Evolutionary conservation across 371 early-diverging fungal genomes (phyloP).

Genomic region (Mucor mucedo): DNA sequence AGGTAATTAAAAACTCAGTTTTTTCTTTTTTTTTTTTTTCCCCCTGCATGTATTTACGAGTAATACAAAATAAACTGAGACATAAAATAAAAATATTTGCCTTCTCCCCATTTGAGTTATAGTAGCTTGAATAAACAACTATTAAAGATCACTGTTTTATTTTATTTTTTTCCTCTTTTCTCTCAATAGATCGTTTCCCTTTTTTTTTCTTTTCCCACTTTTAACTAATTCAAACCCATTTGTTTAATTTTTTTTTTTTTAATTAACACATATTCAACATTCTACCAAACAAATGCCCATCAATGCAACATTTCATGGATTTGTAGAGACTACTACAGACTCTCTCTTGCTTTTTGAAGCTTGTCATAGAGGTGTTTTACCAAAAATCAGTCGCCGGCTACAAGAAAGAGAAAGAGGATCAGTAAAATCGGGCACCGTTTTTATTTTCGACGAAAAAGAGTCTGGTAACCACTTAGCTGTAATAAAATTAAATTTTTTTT

Average conservation of each 20-base stretch:
- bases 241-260: not conserved
- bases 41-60: slow-evolving; percentile 17
- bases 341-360: slow-evolving; percentile 75
- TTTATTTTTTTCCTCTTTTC: not conserved
- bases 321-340: slow-evolving; percentile 65
- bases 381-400: slow-evolving; percentile 66
- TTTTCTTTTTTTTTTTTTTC: slow-evolving; percentile 6
- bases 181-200: not conserved
- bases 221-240: not conserved
- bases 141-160: not conserved
- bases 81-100: not conserved
- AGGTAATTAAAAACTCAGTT: slow-evolving; percentile 14
- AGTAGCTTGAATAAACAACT: slow-evolving; percentile 3
- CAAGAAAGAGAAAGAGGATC: slow-evolving; percentile 66
- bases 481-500: not conserved
- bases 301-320: slow-evolving; percentile 57
- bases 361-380: slow-evolving; percentile 61
- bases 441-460: slow-evolving; percentile 76
- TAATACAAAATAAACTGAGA: slow-evolving; percentile 5
- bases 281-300: slow-evolving; percentile 30
- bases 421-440: slow-evolving; percentile 68
- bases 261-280: not conserved
- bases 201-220: not conserved
- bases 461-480: slow-evolving; percentile 38
- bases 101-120: slow-evolving; percentile 6